Evolutionary conservation across 23 red algal genomes (phyloP).

Genomic region (Cyanidioschyzon merolae): DNA sequence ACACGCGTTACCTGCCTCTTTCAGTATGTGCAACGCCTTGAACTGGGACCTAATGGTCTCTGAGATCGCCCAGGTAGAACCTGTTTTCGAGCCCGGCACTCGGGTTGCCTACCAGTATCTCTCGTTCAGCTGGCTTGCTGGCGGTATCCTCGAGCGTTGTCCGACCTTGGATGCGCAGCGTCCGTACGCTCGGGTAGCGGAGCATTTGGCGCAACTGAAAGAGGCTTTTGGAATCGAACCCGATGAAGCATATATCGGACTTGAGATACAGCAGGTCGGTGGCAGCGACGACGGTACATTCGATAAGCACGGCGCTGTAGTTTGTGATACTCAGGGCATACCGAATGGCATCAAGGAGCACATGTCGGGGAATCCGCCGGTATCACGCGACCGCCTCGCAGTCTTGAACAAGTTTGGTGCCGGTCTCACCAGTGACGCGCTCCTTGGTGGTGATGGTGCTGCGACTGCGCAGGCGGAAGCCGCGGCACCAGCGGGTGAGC

Average conservation of each 20-base stretch:
- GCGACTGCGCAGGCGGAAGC: not conserved
- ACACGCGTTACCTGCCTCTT: slow-evolving; percentile 21
- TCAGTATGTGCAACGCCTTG: slow-evolving; percentile 30
- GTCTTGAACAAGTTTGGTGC: slow-evolving; percentile 14
- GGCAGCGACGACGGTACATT: not conserved
- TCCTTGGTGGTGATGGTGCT: not conserved
- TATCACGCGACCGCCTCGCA: not conserved
- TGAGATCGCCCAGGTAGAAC: slow-evolving; percentile 24
- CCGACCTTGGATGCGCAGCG: not conserved
- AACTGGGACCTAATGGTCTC: slow-evolving; percentile 54
- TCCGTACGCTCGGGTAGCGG: not conserved
- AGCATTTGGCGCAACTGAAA: slow-evolving; percentile 26
- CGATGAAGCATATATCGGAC: slow-evolving; percentile 23
- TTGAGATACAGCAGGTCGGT: not conserved
- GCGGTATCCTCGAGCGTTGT: slow-evolving; percentile 36
- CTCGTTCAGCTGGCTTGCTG: slow-evolving; percentile 64
- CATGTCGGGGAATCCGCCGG: not conserved
- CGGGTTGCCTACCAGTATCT: slow-evolving; percentile 43
- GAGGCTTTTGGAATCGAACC: slow-evolving; percentile 28
- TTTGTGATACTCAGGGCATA: not conserved
- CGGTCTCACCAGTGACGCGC: not conserved
- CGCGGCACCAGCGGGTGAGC: too few relatives aligned
- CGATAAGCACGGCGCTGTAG: not conserved
- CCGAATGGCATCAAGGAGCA: not conserved
- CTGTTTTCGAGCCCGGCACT: slow-evolving; percentile 28